Percentiles rank a stretch among this genome's conserved stretches.
Evolutionary conservation across 495 filamentous ascomycete genomes (phyloP).

Genomic region (Penicillium argentinense): DNA sequence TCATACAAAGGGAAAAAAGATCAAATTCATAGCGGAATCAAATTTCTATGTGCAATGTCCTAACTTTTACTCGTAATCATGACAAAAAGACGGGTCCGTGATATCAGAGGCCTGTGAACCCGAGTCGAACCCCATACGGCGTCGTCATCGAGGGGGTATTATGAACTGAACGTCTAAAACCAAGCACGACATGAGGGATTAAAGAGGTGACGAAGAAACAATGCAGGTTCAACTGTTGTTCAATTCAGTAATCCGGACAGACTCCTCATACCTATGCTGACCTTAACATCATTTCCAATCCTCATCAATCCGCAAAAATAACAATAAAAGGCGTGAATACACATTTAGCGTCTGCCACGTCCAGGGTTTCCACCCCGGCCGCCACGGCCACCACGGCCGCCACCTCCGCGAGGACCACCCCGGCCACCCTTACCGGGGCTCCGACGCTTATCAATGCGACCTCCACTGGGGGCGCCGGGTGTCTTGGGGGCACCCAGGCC

Average conservation of each 20-base stretch:
- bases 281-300: neutral
- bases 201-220: neutral
- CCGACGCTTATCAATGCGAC: slow-evolving; percentile 40
- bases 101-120: slow-evolving; percentile 6
- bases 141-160: slow-evolving; percentile 24
- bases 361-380: slow-evolving; percentile 3
- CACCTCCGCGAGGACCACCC: neutral
- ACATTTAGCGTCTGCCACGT: slow-evolving; percentile 3
- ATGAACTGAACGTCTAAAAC: slow-evolving; percentile 14
- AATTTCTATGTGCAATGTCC: slow-evolving; percentile 25
- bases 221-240: neutral
- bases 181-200: slow-evolving; percentile 5
- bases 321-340: neutral
- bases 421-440: slow-evolving; percentile 15
- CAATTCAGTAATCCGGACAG: slow-evolving; percentile 4
- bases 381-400: slow-evolving; percentile 1
- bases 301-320: neutral
- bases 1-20: neutral
- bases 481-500: slow-evolving; percentile 50
- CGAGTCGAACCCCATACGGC: slow-evolving; percentile 17
- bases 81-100: slow-evolving; percentile 14
- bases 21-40: neutral
- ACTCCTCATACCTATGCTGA: slow-evolving; percentile 4
- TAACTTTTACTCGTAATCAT: slow-evolving; percentile 28
- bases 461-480: slow-evolving; percentile 38